Evolutionary conservation across 1,284 basidiomycete species (phyloP).

Genomic region (Irpex sp.): DNA sequence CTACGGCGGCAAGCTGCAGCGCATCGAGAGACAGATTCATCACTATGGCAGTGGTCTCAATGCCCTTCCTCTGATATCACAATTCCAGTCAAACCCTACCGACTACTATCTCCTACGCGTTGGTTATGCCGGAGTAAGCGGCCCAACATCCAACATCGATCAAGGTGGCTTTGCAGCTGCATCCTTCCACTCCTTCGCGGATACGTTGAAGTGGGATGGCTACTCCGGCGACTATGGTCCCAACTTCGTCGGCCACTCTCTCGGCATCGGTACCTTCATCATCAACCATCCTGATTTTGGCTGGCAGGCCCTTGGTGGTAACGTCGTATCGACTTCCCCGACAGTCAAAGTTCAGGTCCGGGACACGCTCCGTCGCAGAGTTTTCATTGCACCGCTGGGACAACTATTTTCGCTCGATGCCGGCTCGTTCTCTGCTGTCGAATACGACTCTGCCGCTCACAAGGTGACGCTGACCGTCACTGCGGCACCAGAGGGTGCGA

Average conservation of each 20-base stretch:
- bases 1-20: conserved; percentile 52
- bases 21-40: conserved; percentile 57
- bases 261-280: conserved; percentile 52
- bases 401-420: conserved; percentile 47
- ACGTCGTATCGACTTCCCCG: conserved; percentile 37
- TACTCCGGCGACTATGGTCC: conserved; percentile 62
- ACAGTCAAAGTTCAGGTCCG: conserved; percentile 41
- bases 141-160: conserved; percentile 53
- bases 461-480: conserved; percentile 40
- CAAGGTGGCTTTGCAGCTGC: conserved; percentile 52
- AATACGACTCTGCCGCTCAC: conserved; percentile 35
- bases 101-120: conserved; percentile 52
- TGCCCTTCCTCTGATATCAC: conserved; percentile 48
- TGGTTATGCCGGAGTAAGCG: conserved; percentile 49
- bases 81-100: conserved; percentile 44
- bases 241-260: conserved; percentile 53
- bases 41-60: conserved; percentile 60
- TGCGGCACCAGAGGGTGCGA: conserved; percentile 34
- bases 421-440: conserved; percentile 49
- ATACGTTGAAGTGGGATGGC: conserved; percentile 56
- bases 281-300: conserved; percentile 54
- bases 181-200: conserved; percentile 57
- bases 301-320: conserved; percentile 61
- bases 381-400: conserved; percentile 50
- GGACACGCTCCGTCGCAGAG: conserved; percentile 47